Evolutionary conservation across 2,329 filamentous ascomycete species (phyloP).

Genomic region (Alternaria panax): DNA sequence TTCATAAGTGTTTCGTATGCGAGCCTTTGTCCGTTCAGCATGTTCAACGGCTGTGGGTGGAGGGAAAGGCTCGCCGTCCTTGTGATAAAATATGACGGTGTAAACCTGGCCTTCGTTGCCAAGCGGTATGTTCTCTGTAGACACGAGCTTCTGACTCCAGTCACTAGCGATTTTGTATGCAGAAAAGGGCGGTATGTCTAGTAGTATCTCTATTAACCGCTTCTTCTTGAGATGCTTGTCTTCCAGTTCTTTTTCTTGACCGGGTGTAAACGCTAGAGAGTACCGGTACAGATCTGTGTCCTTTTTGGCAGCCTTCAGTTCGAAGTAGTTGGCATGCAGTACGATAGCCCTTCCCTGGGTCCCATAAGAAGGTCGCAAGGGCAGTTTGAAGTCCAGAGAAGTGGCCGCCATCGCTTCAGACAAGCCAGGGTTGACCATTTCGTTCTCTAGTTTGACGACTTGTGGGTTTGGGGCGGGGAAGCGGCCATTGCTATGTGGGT

Average conservation of each 20-base stretch:
- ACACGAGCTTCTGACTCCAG: conserved; percentile 43
- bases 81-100: conserved; percentile 39
- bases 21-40: conserved; percentile 20
- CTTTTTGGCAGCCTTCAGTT: conserved; percentile 43
- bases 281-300: conserved; percentile 39
- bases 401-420: conserved; percentile 30
- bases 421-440: conserved; percentile 39
- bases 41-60: conserved; percentile 21
- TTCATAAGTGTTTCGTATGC: conserved; percentile 27
- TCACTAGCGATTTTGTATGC: conserved; percentile 49
- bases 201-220: conserved; percentile 57
- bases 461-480: conserved; percentile 44
- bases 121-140: conserved; percentile 35
- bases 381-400: conserved; percentile 34
- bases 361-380: conserved; percentile 44
- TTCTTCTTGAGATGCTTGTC: conserved; percentile 54
- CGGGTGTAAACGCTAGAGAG: conserved; percentile 30
- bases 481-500: conserved; percentile 30
- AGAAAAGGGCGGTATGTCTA: conserved; percentile 43
- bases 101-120: conserved; percentile 14
- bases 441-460: conserved; percentile 41
- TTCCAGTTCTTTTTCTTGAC: conserved; percentile 40
- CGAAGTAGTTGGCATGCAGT: conserved; percentile 53
- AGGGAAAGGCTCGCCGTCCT: conserved; percentile 34
- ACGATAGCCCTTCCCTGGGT: conserved; percentile 47